Evolutionary conservation across 148 eudicot genomes (phyloP).

Genomic region (Rhododendron ferrugineum): DNA sequence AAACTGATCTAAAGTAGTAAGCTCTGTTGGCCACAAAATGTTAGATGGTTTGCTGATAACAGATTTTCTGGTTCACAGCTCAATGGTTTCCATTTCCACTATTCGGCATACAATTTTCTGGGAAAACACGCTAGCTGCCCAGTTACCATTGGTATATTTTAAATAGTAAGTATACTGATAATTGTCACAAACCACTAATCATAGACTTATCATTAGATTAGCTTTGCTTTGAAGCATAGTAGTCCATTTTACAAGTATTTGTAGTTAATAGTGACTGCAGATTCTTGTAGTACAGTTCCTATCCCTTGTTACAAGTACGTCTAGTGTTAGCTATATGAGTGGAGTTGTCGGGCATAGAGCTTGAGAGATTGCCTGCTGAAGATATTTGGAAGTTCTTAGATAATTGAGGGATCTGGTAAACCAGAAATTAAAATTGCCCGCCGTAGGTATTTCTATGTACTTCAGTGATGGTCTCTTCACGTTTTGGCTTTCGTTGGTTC

Average conservation of each 20-base stretch:
- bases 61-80: not conserved
- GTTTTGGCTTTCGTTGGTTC: constrained; percentile 20
- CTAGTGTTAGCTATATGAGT: not conserved
- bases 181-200: not conserved
- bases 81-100: not conserved
- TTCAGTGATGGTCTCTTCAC: constrained; percentile 20
- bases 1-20: not conserved
- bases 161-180: too few species aligned
- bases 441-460: constrained; percentile 28
- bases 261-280: too few species aligned
- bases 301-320: not conserved
- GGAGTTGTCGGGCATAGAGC: not conserved
- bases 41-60: not conserved
- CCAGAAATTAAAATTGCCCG: constrained; percentile 32
- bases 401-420: constrained; percentile 28
- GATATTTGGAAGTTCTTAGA: constrained; percentile 19
- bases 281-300: not conserved
- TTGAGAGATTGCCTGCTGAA: constrained; percentile 19
- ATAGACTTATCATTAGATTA: not conserved
- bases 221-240: not conserved
- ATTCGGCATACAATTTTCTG: not conserved
- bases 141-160: not conserved
- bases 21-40: not conserved
- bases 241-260: not conserved
- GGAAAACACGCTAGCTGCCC: not conserved